Conservation (phyloP, 306 rosid genomes). For the Cercis canadensis region DNA sequence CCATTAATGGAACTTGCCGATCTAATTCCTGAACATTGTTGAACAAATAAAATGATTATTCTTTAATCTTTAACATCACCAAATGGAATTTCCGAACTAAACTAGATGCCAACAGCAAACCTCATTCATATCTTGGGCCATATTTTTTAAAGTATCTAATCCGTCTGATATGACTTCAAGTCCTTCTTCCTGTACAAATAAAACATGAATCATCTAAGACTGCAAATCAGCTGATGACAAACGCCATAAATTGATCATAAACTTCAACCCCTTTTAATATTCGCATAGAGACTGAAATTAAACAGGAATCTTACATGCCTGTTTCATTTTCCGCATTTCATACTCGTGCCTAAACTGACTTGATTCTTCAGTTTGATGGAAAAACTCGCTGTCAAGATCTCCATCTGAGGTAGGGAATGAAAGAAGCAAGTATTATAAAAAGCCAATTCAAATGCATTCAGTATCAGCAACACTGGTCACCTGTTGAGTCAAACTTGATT, state of each 20-base stretch:
- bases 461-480: conserved; percentile 38
- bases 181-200: conserved; percentile 75
- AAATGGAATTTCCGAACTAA: conserved; percentile 10
- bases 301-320: conserved; percentile 57
- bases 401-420: conserved; percentile 50
- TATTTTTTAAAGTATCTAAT: conserved; percentile 69
- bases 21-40: conserved; percentile 75
- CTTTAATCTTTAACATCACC: conserved; percentile 16
- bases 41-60: conserved; percentile 32
- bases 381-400: conserved; percentile 51
- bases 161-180: conserved; percentile 94
- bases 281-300: conserved; percentile 30
- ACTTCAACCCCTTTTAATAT: conserved; percentile 7
- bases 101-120: conserved; percentile 46
- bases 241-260: conserved; percentile 21
- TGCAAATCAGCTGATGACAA: neutral
- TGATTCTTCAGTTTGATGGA: conserved; percentile 72
- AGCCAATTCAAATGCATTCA: conserved; percentile 19
- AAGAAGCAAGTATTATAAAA: conserved; percentile 4
- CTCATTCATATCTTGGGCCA: conserved; percentile 92
- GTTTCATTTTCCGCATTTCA: conserved; percentile 87
- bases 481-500: conserved; percentile 71
- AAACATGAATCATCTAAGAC: conserved; percentile 19
- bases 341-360: conserved; percentile 75
- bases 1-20: conserved; percentile 86